Evolutionary conservation across 2,329 filamentous ascomycete genomes (phyloP).

Genomic region (Gaeumannomyces sp.): DNA sequence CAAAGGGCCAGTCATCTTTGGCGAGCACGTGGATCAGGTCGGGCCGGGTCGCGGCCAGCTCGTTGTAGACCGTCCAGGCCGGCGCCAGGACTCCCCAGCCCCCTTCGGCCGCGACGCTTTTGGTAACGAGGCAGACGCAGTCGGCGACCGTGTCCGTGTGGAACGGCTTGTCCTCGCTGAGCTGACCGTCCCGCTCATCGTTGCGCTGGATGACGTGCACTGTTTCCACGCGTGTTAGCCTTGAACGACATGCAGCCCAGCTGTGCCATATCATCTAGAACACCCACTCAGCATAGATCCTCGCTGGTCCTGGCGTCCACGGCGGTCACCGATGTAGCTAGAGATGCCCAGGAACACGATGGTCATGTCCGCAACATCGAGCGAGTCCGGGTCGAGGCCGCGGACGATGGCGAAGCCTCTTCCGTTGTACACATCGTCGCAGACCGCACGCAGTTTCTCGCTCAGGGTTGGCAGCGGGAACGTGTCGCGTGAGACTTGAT

Average conservation of each 20-base stretch:
- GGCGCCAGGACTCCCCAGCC: slow-evolving; percentile 53
- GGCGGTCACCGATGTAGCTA: too few species aligned
- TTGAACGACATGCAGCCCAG: background rate
- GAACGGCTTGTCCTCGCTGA: background rate
- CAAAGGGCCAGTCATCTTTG: background rate
- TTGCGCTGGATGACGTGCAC: background rate
- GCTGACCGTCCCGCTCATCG: background rate
- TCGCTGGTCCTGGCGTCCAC: too few species aligned
- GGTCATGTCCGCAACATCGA: too few species aligned
- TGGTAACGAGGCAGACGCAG: slow-evolving; percentile 13
- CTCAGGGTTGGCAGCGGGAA: too few species aligned
- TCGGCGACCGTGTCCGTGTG: background rate
- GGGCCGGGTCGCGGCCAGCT: slow-evolving; percentile 55
- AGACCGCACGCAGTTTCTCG: too few species aligned
- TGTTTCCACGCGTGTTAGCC: background rate
- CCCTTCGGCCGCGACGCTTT: slow-evolving; percentile 27
- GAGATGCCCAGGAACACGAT: too few species aligned
- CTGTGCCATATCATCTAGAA: background rate
- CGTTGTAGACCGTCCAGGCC: slow-evolving; percentile 59
- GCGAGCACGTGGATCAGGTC: slow-evolving; percentile 59
- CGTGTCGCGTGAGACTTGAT: background rate
- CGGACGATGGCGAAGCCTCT: too few species aligned
- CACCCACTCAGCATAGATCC: background rate
- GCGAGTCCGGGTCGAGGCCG: too few species aligned
- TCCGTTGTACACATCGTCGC: too few species aligned